Evolutionary conservation across 768 basidiomycete species (phyloP).

Genomic region (Hygrocybe punicea): DNA sequence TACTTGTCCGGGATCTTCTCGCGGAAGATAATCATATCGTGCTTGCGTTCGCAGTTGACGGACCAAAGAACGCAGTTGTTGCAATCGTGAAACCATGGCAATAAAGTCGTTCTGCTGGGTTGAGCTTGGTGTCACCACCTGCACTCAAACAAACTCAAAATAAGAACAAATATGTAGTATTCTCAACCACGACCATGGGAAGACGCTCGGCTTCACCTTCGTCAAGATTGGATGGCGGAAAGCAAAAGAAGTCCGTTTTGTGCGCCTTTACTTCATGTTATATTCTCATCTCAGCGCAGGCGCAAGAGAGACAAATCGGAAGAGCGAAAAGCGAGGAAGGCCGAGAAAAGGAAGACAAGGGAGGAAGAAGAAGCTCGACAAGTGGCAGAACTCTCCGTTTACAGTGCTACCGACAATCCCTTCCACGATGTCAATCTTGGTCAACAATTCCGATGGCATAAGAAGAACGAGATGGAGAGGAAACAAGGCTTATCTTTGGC

Average conservation of each 20-base stretch:
- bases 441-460: slow-evolving; percentile 98
- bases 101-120: too few relatives aligned
- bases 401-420: slow-evolving; percentile 95
- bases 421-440: slow-evolving; percentile 97
- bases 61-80: neutral
- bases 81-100: neutral
- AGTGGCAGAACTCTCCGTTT: slow-evolving; percentile 92
- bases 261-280: neutral
- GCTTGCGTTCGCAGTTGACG: slow-evolving; percentile 54
- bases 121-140: too few relatives aligned
- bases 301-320: slow-evolving; percentile 85
- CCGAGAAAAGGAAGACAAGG: slow-evolving; percentile 77
- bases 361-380: slow-evolving; percentile 90
- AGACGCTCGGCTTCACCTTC: neutral
- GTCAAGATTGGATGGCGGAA: slow-evolving; percentile 26
- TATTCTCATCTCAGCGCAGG: slow-evolving; percentile 35
- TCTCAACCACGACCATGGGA: neutral
- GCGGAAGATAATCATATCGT: slow-evolving; percentile 41
- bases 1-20: slow-evolving; percentile 31
- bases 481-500: slow-evolving; percentile 78
- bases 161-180: too few relatives aligned
- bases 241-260: slow-evolving; percentile 46
- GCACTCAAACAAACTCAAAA: too few relatives aligned
- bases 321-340: slow-evolving; percentile 79
- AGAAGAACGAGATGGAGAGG: slow-evolving; percentile 94